Conservation (phyloP, 2,329 filamentous ascomycete species). For the Huntiella omanensis region DNA sequence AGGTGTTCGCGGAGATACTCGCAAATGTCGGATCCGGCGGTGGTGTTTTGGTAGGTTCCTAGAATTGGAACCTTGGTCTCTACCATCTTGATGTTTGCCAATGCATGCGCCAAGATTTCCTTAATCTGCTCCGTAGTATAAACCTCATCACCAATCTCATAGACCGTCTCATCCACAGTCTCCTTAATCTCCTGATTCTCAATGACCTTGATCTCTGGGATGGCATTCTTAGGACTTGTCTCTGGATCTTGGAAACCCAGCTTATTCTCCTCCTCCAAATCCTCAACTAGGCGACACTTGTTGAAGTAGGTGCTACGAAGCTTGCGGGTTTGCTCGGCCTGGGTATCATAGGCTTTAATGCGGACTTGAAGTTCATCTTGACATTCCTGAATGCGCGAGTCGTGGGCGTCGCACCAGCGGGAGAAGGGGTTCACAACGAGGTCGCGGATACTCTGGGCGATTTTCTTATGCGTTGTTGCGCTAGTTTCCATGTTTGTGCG, state of each 20-base stretch:
- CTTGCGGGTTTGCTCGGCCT: conserved; percentile 80
- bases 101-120: conserved; percentile 70
- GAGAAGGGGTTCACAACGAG: conserved; percentile 87
- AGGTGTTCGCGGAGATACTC: conserved; percentile 86
- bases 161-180: conserved; percentile 60
- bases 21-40: conserved; percentile 78
- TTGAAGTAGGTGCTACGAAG: conserved; percentile 95
- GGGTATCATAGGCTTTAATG: conserved; percentile 84
- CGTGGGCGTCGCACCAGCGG: conserved; percentile 91
- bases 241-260: conserved; percentile 84
- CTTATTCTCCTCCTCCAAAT: conserved; percentile 96
- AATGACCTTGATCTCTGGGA: conserved; percentile 78
- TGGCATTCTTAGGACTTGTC: conserved; percentile 44
- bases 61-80: conserved; percentile 93
- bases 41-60: conserved; percentile 86
- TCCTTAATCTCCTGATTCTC: conserved; percentile 42
- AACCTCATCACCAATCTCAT: conserved; percentile 78
- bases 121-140: conserved; percentile 78
- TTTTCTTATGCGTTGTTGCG: conserved; percentile 78
- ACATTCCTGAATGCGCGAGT: conserved; percentile 73
- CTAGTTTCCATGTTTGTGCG: conserved; percentile 85
- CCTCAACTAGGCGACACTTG: conserved; percentile 90
- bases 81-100: conserved; percentile 68
- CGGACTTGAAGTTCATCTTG: conserved; percentile 83
- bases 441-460: conserved; percentile 88